These are phyloP conservation scores for Wallacemonas sp. DNA, from an alignment of 208 protist genomes.

Conservation along the genomic window DNA sequence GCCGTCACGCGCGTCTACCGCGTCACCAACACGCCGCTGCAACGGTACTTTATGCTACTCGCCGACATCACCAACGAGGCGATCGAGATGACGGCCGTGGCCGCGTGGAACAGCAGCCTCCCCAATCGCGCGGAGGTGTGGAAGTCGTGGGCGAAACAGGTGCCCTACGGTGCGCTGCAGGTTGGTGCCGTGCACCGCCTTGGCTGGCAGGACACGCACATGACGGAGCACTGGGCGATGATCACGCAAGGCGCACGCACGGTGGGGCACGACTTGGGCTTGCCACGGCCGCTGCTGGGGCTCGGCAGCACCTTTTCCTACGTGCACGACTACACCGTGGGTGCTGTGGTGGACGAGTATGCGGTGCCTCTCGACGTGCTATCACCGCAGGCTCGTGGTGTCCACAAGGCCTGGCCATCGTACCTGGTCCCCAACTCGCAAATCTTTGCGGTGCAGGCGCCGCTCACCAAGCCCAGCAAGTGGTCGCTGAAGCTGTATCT, in stretches of 20 bases:
- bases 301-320: constrained; percentile 75
- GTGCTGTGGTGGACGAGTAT: constrained; percentile 13
- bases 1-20: not conserved
- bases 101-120: not conserved
- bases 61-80: constrained; percentile 1
- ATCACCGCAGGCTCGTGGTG: not conserved
- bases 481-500: constrained; percentile 71
- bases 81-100: not conserved
- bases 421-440: constrained; percentile 72
- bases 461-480: constrained; percentile 21
- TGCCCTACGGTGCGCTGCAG: constrained; percentile 33
- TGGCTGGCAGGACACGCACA: constrained; percentile 63
- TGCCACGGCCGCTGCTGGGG: constrained; percentile 47
- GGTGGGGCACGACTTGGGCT: constrained; percentile 35
- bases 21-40: constrained; percentile 3
- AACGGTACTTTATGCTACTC: constrained; percentile 20
- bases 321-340: constrained; percentile 63
- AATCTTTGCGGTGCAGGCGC: constrained; percentile 47
- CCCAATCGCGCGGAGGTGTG: not conserved
- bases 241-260: constrained; percentile 39
- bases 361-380: not conserved
- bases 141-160: not conserved
- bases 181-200: constrained; percentile 54
- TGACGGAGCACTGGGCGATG: constrained; percentile 41
- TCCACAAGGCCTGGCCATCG: constrained; percentile 38